phyloP scores from a whole-genome alignment of 1,284 basidiomycete species.

The Cronartium quercuum region DNA sequence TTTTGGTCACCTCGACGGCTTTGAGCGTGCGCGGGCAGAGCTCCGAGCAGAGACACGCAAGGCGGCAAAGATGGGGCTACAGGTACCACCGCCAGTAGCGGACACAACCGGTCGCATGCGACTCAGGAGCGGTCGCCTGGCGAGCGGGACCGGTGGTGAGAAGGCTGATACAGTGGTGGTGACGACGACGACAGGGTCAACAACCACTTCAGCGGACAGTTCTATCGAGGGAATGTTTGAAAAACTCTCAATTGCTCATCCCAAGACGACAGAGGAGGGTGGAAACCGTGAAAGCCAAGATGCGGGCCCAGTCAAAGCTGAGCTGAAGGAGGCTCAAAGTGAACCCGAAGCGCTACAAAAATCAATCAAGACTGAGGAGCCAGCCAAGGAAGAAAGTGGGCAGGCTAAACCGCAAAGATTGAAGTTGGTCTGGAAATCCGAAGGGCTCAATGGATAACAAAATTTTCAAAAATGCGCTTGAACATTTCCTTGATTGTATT shows the following conservation, averaged over 20 bases:
- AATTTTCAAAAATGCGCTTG: neutral
- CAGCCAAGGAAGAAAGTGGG: conserved; percentile 1
- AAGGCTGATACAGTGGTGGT: neutral
- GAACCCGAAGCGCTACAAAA: neutral
- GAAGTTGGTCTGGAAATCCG: neutral
- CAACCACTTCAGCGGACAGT: no score
- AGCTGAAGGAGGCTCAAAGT: neutral
- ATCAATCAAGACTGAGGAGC: neutral
- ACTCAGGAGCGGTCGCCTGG: neutral
- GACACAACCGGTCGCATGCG: neutral
- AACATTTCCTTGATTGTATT: neutral
- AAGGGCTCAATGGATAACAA: neutral
- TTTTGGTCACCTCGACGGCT: neutral
- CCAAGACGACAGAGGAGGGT: neutral
- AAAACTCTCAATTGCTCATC: neutral
- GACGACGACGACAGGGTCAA: neutral
- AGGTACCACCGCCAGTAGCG: neutral
- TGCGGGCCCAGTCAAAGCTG: neutral
- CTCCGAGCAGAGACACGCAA: neutral
- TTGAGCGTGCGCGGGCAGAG: neutral
- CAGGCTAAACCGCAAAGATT: neutral
- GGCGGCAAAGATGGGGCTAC: neutral
- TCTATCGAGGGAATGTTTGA: neutral
- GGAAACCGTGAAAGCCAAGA: neutral
- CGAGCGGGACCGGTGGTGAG: neutral